Conservation (phyloP, 2,329 filamentous ascomycete species). For the Pestalotiopsis sp. region DNA sequence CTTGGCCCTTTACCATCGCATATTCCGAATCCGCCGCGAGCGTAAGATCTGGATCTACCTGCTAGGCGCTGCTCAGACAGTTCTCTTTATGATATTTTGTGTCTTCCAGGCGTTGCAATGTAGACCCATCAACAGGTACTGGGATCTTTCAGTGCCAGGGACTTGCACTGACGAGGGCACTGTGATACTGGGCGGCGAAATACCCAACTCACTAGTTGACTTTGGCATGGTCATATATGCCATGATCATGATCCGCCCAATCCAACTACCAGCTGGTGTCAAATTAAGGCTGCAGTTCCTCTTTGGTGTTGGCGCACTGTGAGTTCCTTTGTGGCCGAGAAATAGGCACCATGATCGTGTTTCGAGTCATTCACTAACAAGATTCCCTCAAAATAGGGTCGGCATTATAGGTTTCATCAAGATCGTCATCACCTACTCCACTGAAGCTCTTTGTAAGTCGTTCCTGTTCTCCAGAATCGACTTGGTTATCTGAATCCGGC, state of each 20-base stretch:
- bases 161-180: neutral
- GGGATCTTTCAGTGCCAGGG: neutral
- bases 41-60: neutral
- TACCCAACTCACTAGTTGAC: neutral
- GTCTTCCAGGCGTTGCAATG: neutral
- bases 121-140: neutral
- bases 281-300: neutral
- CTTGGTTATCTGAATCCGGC: no score
- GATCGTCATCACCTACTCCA: no score
- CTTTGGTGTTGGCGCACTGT: neutral
- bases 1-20: neutral
- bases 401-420: no score
- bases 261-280: neutral
- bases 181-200: neutral
- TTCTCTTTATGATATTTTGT: neutral
- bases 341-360: no score
- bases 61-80: neutral
- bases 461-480: no score
- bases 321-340: no score
- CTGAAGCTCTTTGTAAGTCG: no score
- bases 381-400: no score
- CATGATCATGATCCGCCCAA: neutral
- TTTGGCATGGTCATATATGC: neutral
- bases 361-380: no score
- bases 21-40: neutral